Base-by-base conservation (phyloP, 257 asterid species). In the Solanum ossicruentum region DNA sequence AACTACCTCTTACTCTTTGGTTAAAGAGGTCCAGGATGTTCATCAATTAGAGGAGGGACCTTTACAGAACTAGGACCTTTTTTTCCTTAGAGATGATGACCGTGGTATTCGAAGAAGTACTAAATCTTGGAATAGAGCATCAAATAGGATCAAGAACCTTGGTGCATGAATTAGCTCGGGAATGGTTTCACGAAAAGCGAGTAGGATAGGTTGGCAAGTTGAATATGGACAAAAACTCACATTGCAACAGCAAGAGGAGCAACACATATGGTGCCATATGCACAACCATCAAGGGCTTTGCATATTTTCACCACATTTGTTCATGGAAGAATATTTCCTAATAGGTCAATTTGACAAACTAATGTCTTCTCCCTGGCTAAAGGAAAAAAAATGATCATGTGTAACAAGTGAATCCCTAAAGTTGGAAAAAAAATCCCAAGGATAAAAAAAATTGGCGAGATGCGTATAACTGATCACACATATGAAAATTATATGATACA, bases 221-320 rank as follows among this genome's bases (percentile, higher is more conserved):
- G 32, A 28, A 28, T 28, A 28, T 28, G 32, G 32, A 28, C 32
- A 28, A 28, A 28, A 84, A 21, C 86, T 95, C 36, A 92, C 98
- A 1, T 95, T 54, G 98, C 95, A 3, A 94, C 99, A 1, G 96
- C 94, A 85, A 89, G 97, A 85, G 98, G 98, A 67, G 99, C 98
- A 28, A 88, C 97, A 49, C 5, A 23, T 45, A n/a, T 28, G 32
- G 3, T 28, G 3, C 3, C 32, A 28, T 2, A 28, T 2, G 32
- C 32, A 28, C 32, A 28, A 28, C 32, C 32, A 28, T 28, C 32
- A 28, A 2, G 2, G 32, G 32, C 32, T 28, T 28, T 28, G 32
- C 32, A 28, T 28, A 2, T 28, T 28, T 28, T 28, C 32, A 28
- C 32, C 32, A 2, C 3, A 28, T 28, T 28, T 28, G 32, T 28